Evolutionary conservation across 1,284 basidiomycete genomes (phyloP).

Genomic region (Leccinum solheimii): DNA sequence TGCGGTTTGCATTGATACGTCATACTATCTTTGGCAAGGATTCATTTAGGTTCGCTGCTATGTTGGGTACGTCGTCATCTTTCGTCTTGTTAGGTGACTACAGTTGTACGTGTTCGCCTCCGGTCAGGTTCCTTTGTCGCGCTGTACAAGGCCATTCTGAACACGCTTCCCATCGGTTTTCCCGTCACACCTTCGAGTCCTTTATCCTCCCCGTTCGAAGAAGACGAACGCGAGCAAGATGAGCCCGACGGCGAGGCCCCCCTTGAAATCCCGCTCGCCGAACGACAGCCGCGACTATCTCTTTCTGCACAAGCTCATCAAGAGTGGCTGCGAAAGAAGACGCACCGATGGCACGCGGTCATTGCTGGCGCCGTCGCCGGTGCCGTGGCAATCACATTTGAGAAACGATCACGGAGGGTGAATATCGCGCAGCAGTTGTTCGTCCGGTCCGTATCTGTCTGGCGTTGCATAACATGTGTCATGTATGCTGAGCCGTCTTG

Average conservation of each 20-base stretch:
- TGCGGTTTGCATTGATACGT: no score
- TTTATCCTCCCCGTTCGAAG: conserved; percentile 41
- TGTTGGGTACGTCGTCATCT: no score
- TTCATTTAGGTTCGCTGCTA: no score
- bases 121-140: conserved; percentile 71
- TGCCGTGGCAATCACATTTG: conserved; percentile 80
- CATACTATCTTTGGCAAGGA: no score
- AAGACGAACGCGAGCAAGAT: conserved; percentile 33
- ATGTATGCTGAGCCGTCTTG: conserved; percentile 4
- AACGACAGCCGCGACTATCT: conserved; percentile 54
- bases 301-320: conserved; percentile 62
- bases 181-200: conserved; percentile 41
- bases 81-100: no score
- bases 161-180: conserved; percentile 79
- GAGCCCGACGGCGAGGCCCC: conserved; percentile 30
- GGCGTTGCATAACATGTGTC: neutral
- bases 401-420: conserved; percentile 67
- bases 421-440: conserved; percentile 91
- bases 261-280: conserved; percentile 25
- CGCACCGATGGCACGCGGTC: conserved; percentile 83
- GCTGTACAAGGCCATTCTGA: conserved; percentile 81
- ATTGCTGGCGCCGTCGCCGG: conserved; percentile 85
- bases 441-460: conserved; percentile 55
- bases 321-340: conserved; percentile 63
- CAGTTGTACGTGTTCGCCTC: neutral